phyloP scores from a whole-genome alignment of 768 basidiomycete genomes.

The Mrakia blollopis region DNA sequence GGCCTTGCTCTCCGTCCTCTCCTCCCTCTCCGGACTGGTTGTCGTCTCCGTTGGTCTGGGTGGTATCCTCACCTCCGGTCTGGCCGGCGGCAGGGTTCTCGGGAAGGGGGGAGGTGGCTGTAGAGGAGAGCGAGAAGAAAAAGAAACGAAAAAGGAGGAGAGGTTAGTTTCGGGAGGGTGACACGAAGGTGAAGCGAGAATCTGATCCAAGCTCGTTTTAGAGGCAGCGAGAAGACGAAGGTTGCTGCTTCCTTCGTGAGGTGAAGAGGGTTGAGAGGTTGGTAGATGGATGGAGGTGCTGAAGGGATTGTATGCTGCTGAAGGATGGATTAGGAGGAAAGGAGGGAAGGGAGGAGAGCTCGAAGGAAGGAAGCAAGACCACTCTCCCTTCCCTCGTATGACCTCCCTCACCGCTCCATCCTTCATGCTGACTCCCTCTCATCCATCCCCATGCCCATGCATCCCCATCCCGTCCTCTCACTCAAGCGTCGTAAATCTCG shows the following conservation, averaged over 20 bases:
- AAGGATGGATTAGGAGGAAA: not conserved
- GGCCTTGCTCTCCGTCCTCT: conserved; percentile 45
- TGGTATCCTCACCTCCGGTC: conserved; percentile 33
- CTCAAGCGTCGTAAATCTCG: not conserved
- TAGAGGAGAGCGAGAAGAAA: no score
- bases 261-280: not conserved
- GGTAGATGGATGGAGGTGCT: not conserved
- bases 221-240: not conserved
- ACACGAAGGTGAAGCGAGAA: not conserved
- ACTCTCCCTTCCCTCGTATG: not conserved
- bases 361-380: not conserved
- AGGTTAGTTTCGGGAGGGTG: not conserved
- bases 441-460: not conserved
- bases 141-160: not conserved
- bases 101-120: conserved; percentile 9
- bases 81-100: conserved; percentile 35
- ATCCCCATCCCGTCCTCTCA: not conserved
- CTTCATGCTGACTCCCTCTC: not conserved
- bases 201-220: conserved; percentile 1
- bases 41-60: conserved; percentile 20
- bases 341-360: not conserved
- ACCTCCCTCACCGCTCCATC: not conserved
- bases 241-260: not conserved
- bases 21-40: conserved; percentile 73
- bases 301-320: not conserved